These are phyloP conservation scores for Clarireedia monteithiana DNA, from an alignment of 2,329 filamentous ascomycete species.

Conservation along the genomic window DNA sequence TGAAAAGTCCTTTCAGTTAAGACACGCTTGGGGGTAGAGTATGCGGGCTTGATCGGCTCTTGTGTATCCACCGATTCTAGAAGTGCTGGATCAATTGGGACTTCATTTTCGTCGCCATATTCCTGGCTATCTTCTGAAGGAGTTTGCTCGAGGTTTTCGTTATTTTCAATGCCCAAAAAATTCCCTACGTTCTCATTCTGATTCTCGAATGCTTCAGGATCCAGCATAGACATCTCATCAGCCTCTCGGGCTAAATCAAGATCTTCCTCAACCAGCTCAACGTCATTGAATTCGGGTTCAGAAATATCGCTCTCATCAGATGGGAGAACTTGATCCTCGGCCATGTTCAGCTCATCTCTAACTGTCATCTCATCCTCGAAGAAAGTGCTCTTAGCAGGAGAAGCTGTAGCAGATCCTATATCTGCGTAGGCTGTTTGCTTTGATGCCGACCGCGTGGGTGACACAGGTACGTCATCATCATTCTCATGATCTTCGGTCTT, in stretches of 20 bases:
- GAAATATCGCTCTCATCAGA: conserved; percentile 12
- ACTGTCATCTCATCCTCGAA: conserved; percentile 56
- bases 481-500: conserved; percentile 29
- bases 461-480: conserved; percentile 10
- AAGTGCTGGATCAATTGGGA: conserved; percentile 46
- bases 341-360: conserved; percentile 32
- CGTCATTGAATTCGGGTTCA: conserved; percentile 36
- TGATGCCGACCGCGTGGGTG: conserved; percentile 6
- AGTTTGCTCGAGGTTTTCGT: conserved; percentile 33
- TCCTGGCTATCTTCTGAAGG: conserved; percentile 56
- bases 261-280: conserved; percentile 46
- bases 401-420: background rate
- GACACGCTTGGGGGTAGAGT: conserved; percentile 24
- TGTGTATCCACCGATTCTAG: conserved; percentile 17
- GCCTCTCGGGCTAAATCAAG: conserved; percentile 50
- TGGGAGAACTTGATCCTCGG: conserved; percentile 28
- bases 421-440: background rate
- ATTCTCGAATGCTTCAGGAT: conserved; percentile 27
- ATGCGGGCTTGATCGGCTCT: conserved; percentile 8
- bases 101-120: conserved; percentile 58
- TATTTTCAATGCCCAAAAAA: background rate
- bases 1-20: conserved; percentile 43
- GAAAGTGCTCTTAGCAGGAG: conserved; percentile 39
- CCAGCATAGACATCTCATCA: conserved; percentile 50
- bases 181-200: background rate